phyloP scores from a whole-genome alignment of 73 alveolate genomes.

The Paramecium primaurelia region DNA sequence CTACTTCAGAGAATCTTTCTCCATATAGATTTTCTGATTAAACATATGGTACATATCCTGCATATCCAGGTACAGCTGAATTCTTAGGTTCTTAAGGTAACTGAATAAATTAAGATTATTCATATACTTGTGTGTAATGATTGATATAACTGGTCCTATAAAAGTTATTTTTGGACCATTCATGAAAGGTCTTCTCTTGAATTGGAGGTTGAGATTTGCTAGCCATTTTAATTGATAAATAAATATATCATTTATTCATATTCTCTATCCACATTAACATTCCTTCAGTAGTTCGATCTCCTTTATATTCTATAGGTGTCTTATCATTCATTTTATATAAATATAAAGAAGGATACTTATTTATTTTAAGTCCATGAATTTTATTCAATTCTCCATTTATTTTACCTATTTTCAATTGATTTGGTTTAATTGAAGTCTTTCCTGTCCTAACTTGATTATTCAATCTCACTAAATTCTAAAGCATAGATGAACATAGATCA shows the following conservation, averaged over 20 bases:
- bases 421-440: conserved; percentile 26
- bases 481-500: not conserved
- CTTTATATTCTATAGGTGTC: not conserved
- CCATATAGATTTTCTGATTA: conserved; percentile 35
- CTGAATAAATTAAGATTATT: not conserved
- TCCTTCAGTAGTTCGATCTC: conserved; percentile 39
- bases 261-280: conserved; percentile 30
- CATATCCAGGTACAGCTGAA: conserved; percentile 62
- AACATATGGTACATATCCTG: conserved; percentile 54
- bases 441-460: conserved; percentile 15
- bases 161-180: conserved; percentile 58
- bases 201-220: conserved; percentile 26
- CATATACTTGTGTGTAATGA: not conserved
- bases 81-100: conserved; percentile 51
- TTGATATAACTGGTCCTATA: conserved; percentile 47
- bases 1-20: conserved; percentile 24
- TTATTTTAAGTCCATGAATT: not conserved
- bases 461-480: not conserved
- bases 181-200: conserved; percentile 23
- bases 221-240: not conserved
- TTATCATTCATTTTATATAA: conserved; percentile 32
- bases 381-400: not conserved
- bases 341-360: not conserved
- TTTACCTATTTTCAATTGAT: not conserved
- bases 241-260: conserved; percentile 4